Percentiles rank a stretch among this genome's conserved stretches.
Evolutionary conservation across 352 stramenopile genomes (phyloP).

Genomic region (Globisporangium canariense): DNA sequence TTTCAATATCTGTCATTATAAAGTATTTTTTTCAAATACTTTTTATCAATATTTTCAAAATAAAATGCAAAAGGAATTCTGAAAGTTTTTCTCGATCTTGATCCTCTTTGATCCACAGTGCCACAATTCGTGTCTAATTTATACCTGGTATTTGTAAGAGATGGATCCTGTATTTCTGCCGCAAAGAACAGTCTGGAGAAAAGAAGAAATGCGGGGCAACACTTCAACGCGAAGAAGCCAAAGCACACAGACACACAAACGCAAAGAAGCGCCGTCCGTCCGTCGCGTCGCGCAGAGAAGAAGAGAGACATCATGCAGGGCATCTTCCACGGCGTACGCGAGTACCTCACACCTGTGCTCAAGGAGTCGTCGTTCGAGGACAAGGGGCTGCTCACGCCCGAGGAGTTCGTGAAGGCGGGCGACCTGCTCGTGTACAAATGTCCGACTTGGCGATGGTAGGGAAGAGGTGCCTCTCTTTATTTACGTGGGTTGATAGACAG

Average conservation of each 20-base stretch:
- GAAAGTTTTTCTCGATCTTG: too few relatives aligned
- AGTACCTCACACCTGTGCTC: slow-evolving; percentile 89
- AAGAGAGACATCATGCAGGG: slow-evolving; percentile 49
- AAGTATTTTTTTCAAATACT: too few relatives aligned
- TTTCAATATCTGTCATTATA: too few relatives aligned
- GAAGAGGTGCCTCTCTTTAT: slow-evolving; percentile 10
- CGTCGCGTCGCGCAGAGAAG: neutral
- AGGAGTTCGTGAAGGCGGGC: slow-evolving; percentile 95
- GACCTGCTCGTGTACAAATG: slow-evolving; percentile 97
- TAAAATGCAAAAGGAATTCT: too few relatives aligned
- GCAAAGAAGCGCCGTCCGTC: neutral
- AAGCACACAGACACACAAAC: neutral
- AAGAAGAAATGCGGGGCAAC: neutral
- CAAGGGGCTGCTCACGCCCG: slow-evolving; percentile 94
- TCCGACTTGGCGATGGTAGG: slow-evolving; percentile 93
- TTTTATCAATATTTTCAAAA: too few relatives aligned
- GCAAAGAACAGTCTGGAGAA: neutral
- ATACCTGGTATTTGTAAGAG: too few relatives aligned
- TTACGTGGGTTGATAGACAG: neutral
- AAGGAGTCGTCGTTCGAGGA: slow-evolving; percentile 92
- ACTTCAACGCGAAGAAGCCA: slow-evolving; percentile 5
- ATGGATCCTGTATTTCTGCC: neutral
- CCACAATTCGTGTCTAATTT: too few relatives aligned
- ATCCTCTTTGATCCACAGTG: too few relatives aligned
- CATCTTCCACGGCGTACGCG: slow-evolving; percentile 77